Conservation (phyloP, 768 basidiomycete species). For the Panaeolus cyanescens region DNA sequence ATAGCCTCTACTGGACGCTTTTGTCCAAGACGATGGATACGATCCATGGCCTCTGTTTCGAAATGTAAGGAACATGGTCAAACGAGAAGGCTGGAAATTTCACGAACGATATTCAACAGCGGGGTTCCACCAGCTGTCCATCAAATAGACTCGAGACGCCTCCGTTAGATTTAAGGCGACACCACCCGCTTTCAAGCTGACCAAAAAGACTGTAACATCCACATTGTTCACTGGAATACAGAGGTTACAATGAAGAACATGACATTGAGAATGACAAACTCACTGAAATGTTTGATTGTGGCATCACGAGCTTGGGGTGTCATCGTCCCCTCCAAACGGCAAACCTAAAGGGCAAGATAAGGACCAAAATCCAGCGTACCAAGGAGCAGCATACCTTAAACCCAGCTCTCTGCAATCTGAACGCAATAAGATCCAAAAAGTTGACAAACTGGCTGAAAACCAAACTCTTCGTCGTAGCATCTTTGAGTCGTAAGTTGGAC, state of each 20-base stretch:
- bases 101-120: constrained; percentile 87
- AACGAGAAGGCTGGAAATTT: not conserved
- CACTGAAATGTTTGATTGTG: constrained; percentile 93
- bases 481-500: constrained; percentile 77
- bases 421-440: constrained; percentile 92
- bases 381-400: constrained; percentile 65
- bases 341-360: constrained; percentile 54
- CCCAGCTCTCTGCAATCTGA: constrained; percentile 87
- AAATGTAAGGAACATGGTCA: not conserved
- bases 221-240: constrained; percentile 78
- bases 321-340: constrained; percentile 96
- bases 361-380: not conserved
- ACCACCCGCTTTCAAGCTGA: constrained; percentile 94
- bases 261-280: constrained; percentile 25
- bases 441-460: constrained; percentile 97
- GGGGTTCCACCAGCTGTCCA: constrained; percentile 99
- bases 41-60: constrained; percentile 88
- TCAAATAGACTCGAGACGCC: constrained; percentile 91
- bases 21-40: constrained; percentile 96
- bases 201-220: constrained; percentile 95
- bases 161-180: constrained; percentile 89
- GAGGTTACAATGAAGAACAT: not conserved
- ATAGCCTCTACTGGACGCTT: constrained; percentile 90
- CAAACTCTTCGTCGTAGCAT: constrained; percentile 92
- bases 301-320: constrained; percentile 94